Evolutionary conservation across 352 stramenopile genomes (phyloP).

Genomic region (Aphanomyces cochlioides): DNA sequence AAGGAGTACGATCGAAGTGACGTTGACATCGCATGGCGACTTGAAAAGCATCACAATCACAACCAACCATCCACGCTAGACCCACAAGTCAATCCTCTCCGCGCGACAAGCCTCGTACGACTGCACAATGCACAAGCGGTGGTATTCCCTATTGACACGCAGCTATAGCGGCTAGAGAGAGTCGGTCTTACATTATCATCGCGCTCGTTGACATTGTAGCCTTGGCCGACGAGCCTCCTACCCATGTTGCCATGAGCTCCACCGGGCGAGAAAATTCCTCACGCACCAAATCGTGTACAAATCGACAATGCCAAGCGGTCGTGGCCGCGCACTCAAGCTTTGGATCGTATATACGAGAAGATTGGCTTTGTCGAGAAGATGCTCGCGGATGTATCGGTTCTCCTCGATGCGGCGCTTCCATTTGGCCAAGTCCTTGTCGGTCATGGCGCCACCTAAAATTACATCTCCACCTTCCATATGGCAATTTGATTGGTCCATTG

Average conservation of each 20-base stretch:
- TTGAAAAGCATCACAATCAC: conserved; percentile 15
- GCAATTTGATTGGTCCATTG: conserved; percentile 9
- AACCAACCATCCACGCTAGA: conserved; percentile 16
- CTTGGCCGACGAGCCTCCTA: conserved; percentile 16
- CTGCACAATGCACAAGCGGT: conserved; percentile 21
- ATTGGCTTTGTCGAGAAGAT: conserved; percentile 22
- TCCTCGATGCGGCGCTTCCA: conserved; percentile 28
- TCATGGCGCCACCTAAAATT: neutral
- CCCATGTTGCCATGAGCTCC: neutral
- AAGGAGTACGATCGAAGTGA: conserved; percentile 19
- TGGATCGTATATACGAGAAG: conserved; percentile 27
- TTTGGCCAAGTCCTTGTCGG: conserved; percentile 20
- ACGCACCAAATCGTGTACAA: conserved; percentile 19
- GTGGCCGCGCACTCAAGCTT: neutral
- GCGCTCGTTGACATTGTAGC: conserved; percentile 25
- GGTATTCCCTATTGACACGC: conserved; percentile 16
- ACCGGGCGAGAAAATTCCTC: neutral
- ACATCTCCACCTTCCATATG: neutral
- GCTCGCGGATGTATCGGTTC: conserved; percentile 23
- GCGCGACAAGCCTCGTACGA: neutral
- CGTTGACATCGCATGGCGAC: conserved; percentile 12
- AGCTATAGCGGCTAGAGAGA: neutral
- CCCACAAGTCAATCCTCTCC: neutral
- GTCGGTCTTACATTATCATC: conserved; percentile 17
- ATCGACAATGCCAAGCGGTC: neutral